A percentile compares a stretch with the other conserved stretches of the same genome.
Conservation (phyloP, 176 grass and related monocot genomes). For the Chloris gayana region DNA sequence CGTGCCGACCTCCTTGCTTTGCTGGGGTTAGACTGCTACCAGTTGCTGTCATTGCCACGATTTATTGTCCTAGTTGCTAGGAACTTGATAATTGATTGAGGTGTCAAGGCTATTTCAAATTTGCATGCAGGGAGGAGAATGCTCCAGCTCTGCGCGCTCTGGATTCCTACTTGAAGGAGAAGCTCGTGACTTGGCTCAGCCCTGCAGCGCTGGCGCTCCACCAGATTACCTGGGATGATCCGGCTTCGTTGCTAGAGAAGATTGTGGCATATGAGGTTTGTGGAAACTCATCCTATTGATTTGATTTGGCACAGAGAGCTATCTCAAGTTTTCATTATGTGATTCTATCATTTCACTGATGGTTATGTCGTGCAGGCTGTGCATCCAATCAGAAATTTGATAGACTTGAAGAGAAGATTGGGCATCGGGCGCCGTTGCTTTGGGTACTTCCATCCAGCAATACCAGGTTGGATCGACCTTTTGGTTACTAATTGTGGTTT, state of each 20-base stretch:
- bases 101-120: conserved; percentile 29
- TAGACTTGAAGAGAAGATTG: conserved; percentile 95
- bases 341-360: conserved; percentile 10
- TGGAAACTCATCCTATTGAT: background rate
- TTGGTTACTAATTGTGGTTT: background rate
- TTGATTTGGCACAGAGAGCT: background rate
- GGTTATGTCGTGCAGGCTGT: conserved; percentile 64
- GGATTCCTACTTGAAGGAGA: conserved; percentile 95
- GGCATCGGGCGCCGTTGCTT: conserved; percentile 86
- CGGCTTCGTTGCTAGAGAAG: conserved; percentile 92
- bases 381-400: conserved; percentile 92
- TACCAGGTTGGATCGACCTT: conserved; percentile 60
- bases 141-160: conserved; percentile 70
- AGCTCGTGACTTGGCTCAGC: conserved; percentile 95
- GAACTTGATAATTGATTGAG: background rate
- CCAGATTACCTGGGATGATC: conserved; percentile 95
- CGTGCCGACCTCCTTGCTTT: conserved; percentile 83
- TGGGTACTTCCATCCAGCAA: conserved; percentile 96
- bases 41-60: conserved; percentile 12
- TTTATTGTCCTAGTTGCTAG: background rate
- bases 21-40: conserved; percentile 54
- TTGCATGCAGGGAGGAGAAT: conserved; percentile 66
- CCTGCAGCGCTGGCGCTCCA: conserved; percentile 83
- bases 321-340: background rate
- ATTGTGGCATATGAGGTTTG: conserved; percentile 91